phyloP scores from a whole-genome alignment of 2,329 filamentous ascomycete genomes.

The Fusarium neocosmosporiellum region DNA sequence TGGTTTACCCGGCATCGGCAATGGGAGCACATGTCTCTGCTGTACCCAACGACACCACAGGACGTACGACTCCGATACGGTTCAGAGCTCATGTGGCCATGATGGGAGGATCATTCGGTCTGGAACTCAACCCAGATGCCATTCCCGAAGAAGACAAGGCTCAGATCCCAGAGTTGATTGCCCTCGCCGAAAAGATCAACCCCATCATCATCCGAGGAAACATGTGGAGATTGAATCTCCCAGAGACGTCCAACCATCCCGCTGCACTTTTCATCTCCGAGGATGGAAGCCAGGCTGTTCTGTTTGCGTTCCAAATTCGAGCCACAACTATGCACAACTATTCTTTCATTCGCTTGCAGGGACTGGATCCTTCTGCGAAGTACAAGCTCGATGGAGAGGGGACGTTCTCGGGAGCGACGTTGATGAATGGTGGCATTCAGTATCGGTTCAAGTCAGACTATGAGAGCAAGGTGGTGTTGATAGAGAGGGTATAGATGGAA shows the following conservation, averaged over 20 bases:
- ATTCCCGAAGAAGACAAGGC: conserved; percentile 63
- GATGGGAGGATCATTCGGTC: conserved; percentile 75
- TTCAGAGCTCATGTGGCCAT: conserved; percentile 75
- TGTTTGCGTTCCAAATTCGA: conserved; percentile 71
- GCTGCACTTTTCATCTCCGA: conserved; percentile 68
- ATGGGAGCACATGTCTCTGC: conserved; percentile 75
- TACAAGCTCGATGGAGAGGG: conserved; percentile 65
- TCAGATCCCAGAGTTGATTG: conserved; percentile 65
- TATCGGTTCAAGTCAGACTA: conserved; percentile 64
- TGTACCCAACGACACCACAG: conserved; percentile 68
- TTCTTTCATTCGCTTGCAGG: conserved; percentile 65
- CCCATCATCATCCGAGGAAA: conserved; percentile 69
- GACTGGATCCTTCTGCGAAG: conserved; percentile 63
- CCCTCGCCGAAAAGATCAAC: conserved; percentile 65
- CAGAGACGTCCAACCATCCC: conserved; percentile 70
- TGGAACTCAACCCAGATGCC: conserved; percentile 69
- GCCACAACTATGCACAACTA: conserved; percentile 62
- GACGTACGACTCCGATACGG: conserved; percentile 64
- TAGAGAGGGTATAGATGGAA: conserved; percentile 54
- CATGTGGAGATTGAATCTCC: conserved; percentile 68
- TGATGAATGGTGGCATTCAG: conserved; percentile 72
- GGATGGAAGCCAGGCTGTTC: conserved; percentile 60
- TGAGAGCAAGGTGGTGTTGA: conserved; percentile 66
- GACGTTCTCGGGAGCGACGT: conserved; percentile 66
- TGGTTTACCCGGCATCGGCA: conserved; percentile 70